These are phyloP conservation scores for Annulohypoxylon moriforme DNA, from an alignment of 495 filamentous ascomycete species.

Conservation along the genomic window DNA sequence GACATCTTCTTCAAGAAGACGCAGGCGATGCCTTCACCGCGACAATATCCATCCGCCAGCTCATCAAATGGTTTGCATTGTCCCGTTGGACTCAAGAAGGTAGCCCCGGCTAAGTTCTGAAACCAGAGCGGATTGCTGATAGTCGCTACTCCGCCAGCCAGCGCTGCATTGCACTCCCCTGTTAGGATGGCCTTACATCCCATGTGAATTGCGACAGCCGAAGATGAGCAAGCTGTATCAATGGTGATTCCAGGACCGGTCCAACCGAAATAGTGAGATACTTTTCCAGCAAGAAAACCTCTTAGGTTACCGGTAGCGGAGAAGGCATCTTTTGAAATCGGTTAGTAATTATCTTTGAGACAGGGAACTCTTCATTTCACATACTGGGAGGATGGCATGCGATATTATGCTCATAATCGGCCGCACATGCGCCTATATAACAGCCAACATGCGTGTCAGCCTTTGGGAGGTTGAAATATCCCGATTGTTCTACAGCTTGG, in stretches of 20 bases:
- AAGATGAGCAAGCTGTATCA: conserved; percentile 63
- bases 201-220: conserved; percentile 54
- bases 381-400: conserved; percentile 3
- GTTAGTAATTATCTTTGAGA: too few species aligned
- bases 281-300: neutral
- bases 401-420: conserved; percentile 38
- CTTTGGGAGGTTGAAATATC: conserved; percentile 53
- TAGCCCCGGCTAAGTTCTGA: conserved; percentile 49
- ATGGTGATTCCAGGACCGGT: conserved; percentile 58
- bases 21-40: conserved; percentile 68
- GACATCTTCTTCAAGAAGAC: conserved; percentile 69
- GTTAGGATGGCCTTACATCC: conserved; percentile 50
- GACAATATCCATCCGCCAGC: conserved; percentile 71
- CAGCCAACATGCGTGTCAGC: conserved; percentile 43
- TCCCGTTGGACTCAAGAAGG: conserved; percentile 52
- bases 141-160: conserved; percentile 47
- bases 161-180: conserved; percentile 51
- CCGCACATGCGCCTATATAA: conserved; percentile 69
- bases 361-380: too few species aligned
- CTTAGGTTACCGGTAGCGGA: conserved; percentile 2
- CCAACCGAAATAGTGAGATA: conserved; percentile 60
- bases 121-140: neutral
- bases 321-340: neutral
- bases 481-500: conserved; percentile 57
- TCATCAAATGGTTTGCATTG: conserved; percentile 68